These are phyloP conservation scores for Trichoderma gracile DNA, from an alignment of 2,329 filamentous ascomycete species.

Conservation along the genomic window DNA sequence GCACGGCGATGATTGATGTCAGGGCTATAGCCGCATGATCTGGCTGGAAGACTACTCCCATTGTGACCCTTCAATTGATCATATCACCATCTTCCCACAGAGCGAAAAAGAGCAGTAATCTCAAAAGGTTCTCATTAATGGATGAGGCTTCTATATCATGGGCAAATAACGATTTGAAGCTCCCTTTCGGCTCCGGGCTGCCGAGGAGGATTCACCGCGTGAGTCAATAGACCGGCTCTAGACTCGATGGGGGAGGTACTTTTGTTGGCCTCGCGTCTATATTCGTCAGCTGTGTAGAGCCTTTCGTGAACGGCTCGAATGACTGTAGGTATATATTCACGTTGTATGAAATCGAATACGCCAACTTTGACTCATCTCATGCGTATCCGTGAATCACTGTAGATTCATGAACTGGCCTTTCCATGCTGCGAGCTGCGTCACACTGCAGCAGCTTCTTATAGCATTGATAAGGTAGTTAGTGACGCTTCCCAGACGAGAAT, in stretches of 20 bases:
- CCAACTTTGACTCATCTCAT: no score
- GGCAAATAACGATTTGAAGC: no score
- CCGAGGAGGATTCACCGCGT: slow-evolving; percentile 1
- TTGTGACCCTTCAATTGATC: neutral
- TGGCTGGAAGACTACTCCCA: neutral
- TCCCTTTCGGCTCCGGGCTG: neutral
- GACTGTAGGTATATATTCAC: no score
- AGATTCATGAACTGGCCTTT: no score
- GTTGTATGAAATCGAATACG: no score
- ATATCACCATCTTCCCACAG: neutral
- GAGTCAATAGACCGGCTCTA: slow-evolving; percentile 13
- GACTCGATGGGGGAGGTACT: slow-evolving; percentile 17
- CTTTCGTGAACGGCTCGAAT: no score
- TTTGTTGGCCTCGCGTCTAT: neutral
- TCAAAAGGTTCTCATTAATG: neutral
- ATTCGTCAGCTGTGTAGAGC: neutral
- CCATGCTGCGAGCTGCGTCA: no score
- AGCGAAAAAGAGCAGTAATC: neutral
- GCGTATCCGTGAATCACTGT: no score
- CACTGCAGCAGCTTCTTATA: no score
- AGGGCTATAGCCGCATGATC: neutral
- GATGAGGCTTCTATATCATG: neutral
- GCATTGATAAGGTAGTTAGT: no score
- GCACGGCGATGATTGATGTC: neutral
- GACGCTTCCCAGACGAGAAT: no score